A percentile compares a stretch with the other conserved stretches of the same genome.
phyloP scores from a whole-genome alignment of 352 stramenopile species.

The Phytopythium ostracodes region DNA sequence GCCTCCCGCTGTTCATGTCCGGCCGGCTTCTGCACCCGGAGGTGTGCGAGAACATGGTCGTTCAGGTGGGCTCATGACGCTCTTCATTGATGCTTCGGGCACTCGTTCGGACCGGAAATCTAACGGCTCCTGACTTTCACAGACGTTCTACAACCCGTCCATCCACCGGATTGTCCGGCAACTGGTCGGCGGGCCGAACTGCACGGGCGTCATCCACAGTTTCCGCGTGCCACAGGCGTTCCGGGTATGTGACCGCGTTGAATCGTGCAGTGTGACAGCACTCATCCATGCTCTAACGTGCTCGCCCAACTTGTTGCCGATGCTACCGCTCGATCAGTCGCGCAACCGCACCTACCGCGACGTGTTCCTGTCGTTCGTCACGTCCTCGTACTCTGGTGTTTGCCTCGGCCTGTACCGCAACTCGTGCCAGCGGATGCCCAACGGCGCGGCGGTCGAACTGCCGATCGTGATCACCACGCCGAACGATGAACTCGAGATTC shows the following conservation, averaged over 20 bases:
- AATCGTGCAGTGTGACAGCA: not conserved
- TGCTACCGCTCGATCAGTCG: not conserved
- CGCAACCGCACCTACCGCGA: constrained; percentile 40
- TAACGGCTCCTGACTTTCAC: not conserved
- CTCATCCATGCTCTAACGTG: not conserved
- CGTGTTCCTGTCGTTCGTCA: constrained; percentile 57
- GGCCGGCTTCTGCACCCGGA: constrained; percentile 75
- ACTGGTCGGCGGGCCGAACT: constrained; percentile 67
- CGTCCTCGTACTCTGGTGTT: constrained; percentile 58
- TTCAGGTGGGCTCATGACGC: constrained; percentile 33
- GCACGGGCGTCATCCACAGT: constrained; percentile 69
- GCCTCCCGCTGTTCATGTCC: constrained; percentile 81
- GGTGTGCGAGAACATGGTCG: constrained; percentile 84
- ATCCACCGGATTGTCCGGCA: constrained; percentile 86
- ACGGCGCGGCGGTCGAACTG: constrained; percentile 39
- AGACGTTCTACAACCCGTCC: constrained; percentile 83
- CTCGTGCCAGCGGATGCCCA: constrained; percentile 45
- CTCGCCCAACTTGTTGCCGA: too few relatives aligned
- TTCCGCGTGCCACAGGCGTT: constrained; percentile 43
- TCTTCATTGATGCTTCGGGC: not conserved
- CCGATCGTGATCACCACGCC: constrained; percentile 78
- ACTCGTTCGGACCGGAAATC: not conserved
- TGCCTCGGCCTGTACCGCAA: constrained; percentile 72
- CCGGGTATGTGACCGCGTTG: constrained; percentile 23
- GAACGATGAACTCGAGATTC: constrained; percentile 43